Base-by-base conservation (phyloP, 768 basidiomycete genomes). In the Leccinum obscurum region DNA sequence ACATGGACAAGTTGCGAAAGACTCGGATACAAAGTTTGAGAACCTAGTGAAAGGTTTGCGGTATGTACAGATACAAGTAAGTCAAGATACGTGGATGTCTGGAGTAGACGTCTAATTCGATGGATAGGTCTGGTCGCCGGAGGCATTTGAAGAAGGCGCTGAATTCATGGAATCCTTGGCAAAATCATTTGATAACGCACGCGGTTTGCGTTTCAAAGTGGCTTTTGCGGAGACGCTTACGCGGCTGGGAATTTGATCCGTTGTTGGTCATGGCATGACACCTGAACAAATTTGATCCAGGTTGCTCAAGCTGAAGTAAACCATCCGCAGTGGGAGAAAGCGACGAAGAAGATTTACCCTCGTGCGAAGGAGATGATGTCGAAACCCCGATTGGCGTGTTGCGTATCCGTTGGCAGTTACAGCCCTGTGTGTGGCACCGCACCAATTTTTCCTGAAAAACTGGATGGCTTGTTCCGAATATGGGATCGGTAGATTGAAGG, bases 301-400 rank as follows among this genome's bases (percentile, higher is more conserved):
- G 95, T 90, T 39, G 95, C 93, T 0, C 93, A 95, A 76, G 95
- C 93, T 6, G 95, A 98, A 76, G 94, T 95, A 53, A 97, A 97
- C 67, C 90, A 95, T 72, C 95, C 95, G 0, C 82, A 90, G 65
- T 98, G 95, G 95, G 92, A 89, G 6, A 93, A 92, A 70, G 94
- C 95, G 0, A 90, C 94, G 32, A 89, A 94, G 70, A 77, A 82
- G 13, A 92, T 95, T 39, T 87, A 86, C 70, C 89, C 90, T 2
- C 92, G 89, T 69, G 90, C 90, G 2, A 82, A 83, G 62, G 90
- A 92, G 57, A 89, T 95, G 88, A 87, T 90, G 79, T 77, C 81
- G 41, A 96, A 96, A 72, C 91, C 89, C 9, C 85, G 93, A 20
- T 97, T 95, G 95, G 93, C 80, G 82, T 50, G 83, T 85, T 0